These are phyloP conservation scores for Monosporascus sp. DNA, from an alignment of 2,329 filamentous ascomycete genomes.

Conservation along the genomic window DNA sequence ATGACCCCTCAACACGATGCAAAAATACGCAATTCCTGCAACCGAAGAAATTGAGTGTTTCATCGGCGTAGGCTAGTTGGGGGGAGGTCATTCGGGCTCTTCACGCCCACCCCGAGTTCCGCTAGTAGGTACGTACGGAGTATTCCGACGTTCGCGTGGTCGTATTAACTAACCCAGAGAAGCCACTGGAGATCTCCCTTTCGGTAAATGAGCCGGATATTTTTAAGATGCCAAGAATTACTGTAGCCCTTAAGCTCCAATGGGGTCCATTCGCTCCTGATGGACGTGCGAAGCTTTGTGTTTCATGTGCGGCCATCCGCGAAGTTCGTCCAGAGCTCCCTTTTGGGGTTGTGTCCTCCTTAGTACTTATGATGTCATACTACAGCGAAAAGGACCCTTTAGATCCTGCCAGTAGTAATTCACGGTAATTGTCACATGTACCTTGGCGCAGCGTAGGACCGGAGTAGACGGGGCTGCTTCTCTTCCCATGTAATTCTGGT, in stretches of 20 bases:
- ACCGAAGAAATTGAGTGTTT: neutral
- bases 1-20: neutral
- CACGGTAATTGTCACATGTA: too few relatives aligned
- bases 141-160: neutral
- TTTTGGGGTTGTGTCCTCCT: neutral
- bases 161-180: neutral
- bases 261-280: too few relatives aligned
- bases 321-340: neutral
- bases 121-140: neutral
- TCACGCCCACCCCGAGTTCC: neutral
- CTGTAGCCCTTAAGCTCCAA: too few relatives aligned
- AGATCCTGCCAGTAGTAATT: too few relatives aligned
- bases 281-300: too few relatives aligned
- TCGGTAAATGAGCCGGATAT: too few relatives aligned
- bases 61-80: neutral
- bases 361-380: neutral
- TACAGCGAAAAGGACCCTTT: neutral
- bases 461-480: too few relatives aligned
- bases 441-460: too few relatives aligned
- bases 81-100: neutral
- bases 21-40: neutral
- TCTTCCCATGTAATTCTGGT: too few relatives aligned
- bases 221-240: too few relatives aligned
- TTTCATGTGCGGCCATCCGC: too few relatives aligned
- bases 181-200: neutral